Evolutionary conservation across 2,329 filamentous ascomycete genomes (phyloP).

Genomic region (Trichoderma sp.): DNA sequence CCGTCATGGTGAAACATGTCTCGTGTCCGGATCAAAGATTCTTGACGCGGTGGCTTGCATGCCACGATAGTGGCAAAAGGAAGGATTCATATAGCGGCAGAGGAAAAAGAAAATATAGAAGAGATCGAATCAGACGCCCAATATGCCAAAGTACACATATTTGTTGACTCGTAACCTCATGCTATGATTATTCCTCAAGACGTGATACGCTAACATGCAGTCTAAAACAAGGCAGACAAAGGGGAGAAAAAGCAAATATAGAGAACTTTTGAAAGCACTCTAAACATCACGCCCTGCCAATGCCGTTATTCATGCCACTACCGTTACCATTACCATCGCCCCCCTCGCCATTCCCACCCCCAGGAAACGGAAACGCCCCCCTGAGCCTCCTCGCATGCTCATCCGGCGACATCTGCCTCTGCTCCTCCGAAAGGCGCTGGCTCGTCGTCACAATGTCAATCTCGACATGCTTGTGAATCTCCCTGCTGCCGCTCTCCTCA

Average conservation of each 20-base stretch:
- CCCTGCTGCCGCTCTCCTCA: not conserved
- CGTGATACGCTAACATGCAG: not conserved
- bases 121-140: not conserved
- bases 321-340: too few relatives aligned
- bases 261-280: not conserved
- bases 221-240: not conserved
- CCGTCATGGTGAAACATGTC: too few relatives aligned
- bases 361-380: slow-evolving; percentile 8
- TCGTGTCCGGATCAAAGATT: too few relatives aligned
- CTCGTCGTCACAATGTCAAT: slow-evolving; percentile 9
- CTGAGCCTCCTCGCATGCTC: slow-evolving; percentile 13
- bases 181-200: not conserved
- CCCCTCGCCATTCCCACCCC: not conserved
- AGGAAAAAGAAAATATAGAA: not conserved
- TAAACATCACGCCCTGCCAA: not conserved
- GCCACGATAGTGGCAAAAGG: too few relatives aligned
- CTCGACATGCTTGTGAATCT: slow-evolving; percentile 16
- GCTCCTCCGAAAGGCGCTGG: not conserved
- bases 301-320: too few relatives aligned
- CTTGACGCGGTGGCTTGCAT: too few relatives aligned
- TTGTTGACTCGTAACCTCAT: not conserved
- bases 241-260: not conserved
- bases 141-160: not conserved
- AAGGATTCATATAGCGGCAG: too few relatives aligned
- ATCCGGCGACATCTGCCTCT: slow-evolving; percentile 7